Base-by-base conservation (phyloP, 495 filamentous ascomycete species). In the Penicillium ucsense region DNA sequence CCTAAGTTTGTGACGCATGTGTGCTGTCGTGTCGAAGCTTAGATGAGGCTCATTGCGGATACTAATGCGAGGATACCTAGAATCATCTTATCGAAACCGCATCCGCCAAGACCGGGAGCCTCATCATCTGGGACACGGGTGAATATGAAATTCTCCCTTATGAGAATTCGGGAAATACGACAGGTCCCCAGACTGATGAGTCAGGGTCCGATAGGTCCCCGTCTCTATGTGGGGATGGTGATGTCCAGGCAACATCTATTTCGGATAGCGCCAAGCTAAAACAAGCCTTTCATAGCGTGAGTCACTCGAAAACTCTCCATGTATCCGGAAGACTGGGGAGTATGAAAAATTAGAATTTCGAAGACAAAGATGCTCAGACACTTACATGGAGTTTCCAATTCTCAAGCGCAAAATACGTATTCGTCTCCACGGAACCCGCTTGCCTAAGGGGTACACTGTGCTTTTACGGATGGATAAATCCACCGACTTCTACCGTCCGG, bases 91-190 rank as follows among this genome's bases (percentile, higher is more conserved):
- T 83, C 39, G 82, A 86, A 54, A 81, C 79, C 0, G 82, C 77
- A 5, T 81, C 77, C 3, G 41, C 51, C 8, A 63, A 64, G 8
- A 83, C 79, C 0, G 82, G 82, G 2, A 83, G 77, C 10, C 65
- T 86, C 10, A 72, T 86, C 9, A 81, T 86, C 34, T 86, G 82
- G 82, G 82, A 86, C 47, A 84, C 80, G 1, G 82, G 82, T 6
- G 79, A 81, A 46, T 85, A 85, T 53, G 66, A 71, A 43, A 53
- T 85, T 28, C 65, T 86, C 3, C 72, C 77, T 2, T 66, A 71
- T 12, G 55, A 64, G 7, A 46, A 51, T 20, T 20, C 20, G 20
- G 20, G 20, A 11, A 44, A 50, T 0, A 43, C 65, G 42, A 59
- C 64, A 5, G 56, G 44, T 7, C 67, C 67, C 0, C 62, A 70